Evolutionary conservation across 495 filamentous ascomycete genomes (phyloP).

Genomic region (Pyrenopolyporus hunteri): DNA sequence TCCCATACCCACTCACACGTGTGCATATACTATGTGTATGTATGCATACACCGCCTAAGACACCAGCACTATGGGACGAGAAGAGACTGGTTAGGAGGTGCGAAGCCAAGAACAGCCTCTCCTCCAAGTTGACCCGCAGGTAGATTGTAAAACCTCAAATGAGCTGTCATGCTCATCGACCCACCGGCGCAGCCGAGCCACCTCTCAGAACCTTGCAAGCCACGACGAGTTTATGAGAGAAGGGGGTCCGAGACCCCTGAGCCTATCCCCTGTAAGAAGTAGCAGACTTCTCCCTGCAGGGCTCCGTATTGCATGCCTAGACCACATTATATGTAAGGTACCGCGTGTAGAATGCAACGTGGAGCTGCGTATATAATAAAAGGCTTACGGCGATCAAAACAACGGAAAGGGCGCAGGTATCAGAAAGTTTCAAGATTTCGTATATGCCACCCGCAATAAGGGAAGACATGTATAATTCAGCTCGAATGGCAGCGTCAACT

Average conservation of each 20-base stretch:
- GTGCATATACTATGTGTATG: background rate
- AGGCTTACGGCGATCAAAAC: constrained; percentile 16
- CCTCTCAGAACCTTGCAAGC: constrained; percentile 25
- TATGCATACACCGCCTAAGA: constrained; percentile 18
- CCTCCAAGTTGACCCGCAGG: constrained; percentile 33
- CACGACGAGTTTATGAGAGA: constrained; percentile 20
- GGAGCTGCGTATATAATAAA: constrained; percentile 14
- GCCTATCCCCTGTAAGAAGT: constrained; percentile 23
- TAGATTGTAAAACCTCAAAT: constrained; percentile 31
- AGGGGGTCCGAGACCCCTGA: constrained; percentile 33
- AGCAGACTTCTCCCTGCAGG: constrained; percentile 7
- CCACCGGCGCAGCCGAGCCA: constrained; percentile 13
- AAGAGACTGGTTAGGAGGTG: background rate
- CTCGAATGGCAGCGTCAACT: background rate
- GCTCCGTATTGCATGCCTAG: constrained; percentile 18
- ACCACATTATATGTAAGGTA: constrained; percentile 28
- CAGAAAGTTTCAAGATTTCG: constrained; percentile 10
- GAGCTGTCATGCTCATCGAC: constrained; percentile 29
- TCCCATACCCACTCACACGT: constrained; percentile 19
- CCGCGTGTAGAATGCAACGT: constrained; percentile 24
- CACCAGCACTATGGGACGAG: constrained; percentile 31
- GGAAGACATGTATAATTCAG: background rate
- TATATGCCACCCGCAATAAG: background rate
- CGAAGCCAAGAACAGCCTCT: constrained; percentile 23
- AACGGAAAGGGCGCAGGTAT: constrained; percentile 8